A percentile compares a stretch with the other conserved stretches of the same genome.
These are phyloP conservation scores for Thielaviopsis populi DNA, from an alignment of 2,329 filamentous ascomycete species.

Conservation along the genomic window DNA sequence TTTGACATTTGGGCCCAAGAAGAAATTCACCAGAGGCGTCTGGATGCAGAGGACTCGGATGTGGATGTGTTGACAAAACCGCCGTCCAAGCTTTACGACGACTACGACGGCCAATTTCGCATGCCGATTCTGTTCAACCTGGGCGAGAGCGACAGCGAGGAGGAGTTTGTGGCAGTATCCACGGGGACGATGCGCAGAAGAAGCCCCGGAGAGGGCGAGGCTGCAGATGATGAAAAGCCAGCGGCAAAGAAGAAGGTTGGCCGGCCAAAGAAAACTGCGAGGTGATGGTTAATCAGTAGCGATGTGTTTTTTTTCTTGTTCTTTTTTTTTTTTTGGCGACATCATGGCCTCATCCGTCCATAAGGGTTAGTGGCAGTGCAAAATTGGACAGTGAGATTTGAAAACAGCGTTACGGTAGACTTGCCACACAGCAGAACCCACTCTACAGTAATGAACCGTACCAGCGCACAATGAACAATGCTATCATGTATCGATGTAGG, in stretches of 20 bases:
- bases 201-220: slow-evolving; percentile 60
- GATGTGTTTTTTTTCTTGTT: too few species aligned
- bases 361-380: not conserved
- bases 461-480: not conserved
- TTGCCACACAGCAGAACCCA: not conserved
- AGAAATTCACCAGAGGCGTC: slow-evolving; percentile 76
- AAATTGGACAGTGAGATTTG: not conserved
- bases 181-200: slow-evolving; percentile 76
- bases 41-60: slow-evolving; percentile 86
- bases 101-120: slow-evolving; percentile 51
- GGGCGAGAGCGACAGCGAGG: slow-evolving; percentile 87
- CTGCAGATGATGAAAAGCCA: slow-evolving; percentile 34
- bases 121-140: slow-evolving; percentile 93
- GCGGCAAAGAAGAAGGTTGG: slow-evolving; percentile 30
- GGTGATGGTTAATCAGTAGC: slow-evolving; percentile 22
- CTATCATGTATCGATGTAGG: not conserved
- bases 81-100: slow-evolving; percentile 44
- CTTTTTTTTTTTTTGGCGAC: too few species aligned
- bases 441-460: too few species aligned
- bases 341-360: not conserved
- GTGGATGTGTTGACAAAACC: slow-evolving; percentile 78
- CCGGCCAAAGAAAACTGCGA: slow-evolving; percentile 31
- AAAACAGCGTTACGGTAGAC: not conserved
- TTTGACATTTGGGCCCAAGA: slow-evolving; percentile 96
- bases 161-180: slow-evolving; percentile 58